Conservation (phyloP, 2,329 filamentous ascomycete species). For the Monascus ruber region DNA sequence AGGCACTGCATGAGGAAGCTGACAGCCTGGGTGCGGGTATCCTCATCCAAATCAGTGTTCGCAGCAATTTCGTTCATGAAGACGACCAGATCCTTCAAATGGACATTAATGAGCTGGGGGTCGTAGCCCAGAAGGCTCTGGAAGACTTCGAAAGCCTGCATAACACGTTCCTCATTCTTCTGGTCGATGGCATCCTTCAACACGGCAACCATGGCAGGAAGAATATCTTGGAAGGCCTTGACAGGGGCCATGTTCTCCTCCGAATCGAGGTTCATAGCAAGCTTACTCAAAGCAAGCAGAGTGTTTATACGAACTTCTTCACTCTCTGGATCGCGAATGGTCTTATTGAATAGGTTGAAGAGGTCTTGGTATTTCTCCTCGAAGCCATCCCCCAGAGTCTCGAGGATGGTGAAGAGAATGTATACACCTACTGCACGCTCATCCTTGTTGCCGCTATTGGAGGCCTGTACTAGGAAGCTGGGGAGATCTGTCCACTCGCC, state of each 20-base stretch:
- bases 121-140: conserved; percentile 89
- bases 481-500: conserved; percentile 78
- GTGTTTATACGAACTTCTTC: conserved; percentile 91
- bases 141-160: conserved; percentile 92
- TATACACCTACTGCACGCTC: conserved; percentile 87
- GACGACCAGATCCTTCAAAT: conserved; percentile 79
- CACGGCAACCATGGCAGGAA: conserved; percentile 81
- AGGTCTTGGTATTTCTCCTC: conserved; percentile 68
- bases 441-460: conserved; percentile 59
- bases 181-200: conserved; percentile 72
- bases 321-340: conserved; percentile 82
- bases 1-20: conserved; percentile 90
- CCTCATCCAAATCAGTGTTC: conserved; percentile 68
- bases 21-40: conserved; percentile 78
- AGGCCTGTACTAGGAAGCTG: conserved; percentile 65
- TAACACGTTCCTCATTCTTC: conserved; percentile 74
- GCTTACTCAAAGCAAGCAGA: conserved; percentile 75
- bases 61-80: conserved; percentile 86
- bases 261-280: conserved; percentile 76
- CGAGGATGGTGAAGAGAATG: conserved; percentile 83
- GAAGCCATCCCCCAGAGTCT: conserved; percentile 76
- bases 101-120: conserved; percentile 65
- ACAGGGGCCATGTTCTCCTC: conserved; percentile 71
- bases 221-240: conserved; percentile 62
- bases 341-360: conserved; percentile 71